Conservation (phyloP, 2,329 filamentous ascomycete species). For the Ascochyta pisi region DNA sequence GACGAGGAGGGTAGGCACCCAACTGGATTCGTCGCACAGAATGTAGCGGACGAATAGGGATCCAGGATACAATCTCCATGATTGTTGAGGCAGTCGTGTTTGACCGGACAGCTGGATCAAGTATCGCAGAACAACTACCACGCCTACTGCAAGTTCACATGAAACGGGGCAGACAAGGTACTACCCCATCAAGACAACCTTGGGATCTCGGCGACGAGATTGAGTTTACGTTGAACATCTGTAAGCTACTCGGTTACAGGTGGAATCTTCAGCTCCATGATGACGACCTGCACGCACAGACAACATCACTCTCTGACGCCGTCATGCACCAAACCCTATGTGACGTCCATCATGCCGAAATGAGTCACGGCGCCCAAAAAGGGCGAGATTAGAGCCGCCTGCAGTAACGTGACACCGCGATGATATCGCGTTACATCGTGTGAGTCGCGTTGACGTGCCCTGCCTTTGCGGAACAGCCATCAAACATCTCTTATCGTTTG, state of each 20-base stretch:
- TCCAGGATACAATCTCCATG: no score
- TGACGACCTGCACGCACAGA: slow-evolving; percentile 9
- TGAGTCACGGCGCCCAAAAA: slow-evolving; percentile 13
- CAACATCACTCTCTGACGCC: not conserved
- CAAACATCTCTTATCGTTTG: not conserved
- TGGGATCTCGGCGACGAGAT: not conserved
- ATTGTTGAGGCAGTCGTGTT: no score
- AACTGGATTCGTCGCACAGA: no score
- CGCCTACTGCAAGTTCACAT: no score
- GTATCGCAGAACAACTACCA: no score
- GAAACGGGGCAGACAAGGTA: not conserved
- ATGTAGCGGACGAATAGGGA: no score
- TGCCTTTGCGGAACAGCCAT: not conserved
- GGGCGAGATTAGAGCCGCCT: slow-evolving; percentile 1
- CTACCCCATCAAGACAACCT: not conserved
- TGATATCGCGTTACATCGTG: slow-evolving; percentile 18
- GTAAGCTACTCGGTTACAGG: not conserved
- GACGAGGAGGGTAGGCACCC: no score
- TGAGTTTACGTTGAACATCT: slow-evolving; percentile 2
- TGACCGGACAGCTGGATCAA: no score
- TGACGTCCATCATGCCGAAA: slow-evolving; percentile 7
- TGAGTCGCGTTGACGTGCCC: slow-evolving; percentile 12
- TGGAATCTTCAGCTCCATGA: not conserved
- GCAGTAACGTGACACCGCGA: slow-evolving; percentile 19
- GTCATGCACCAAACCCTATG: slow-evolving; percentile 10